Conservation (phyloP, 371 early-diverging fungal species). For the Mucor circinelloides region DNA sequence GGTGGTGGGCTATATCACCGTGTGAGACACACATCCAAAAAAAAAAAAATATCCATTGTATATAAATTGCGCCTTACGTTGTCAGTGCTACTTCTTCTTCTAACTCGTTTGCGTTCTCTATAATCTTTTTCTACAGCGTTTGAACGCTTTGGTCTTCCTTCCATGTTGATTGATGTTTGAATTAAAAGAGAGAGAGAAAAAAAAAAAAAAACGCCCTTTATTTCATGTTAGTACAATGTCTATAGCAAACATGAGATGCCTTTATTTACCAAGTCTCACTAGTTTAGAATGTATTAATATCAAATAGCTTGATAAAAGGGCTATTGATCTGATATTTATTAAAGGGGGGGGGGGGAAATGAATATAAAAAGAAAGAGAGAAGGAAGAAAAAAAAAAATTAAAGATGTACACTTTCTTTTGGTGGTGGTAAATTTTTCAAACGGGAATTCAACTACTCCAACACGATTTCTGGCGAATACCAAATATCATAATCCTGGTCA, state of each 20-base stretch:
- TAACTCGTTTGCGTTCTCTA: conserved; percentile 34
- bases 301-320: too few relatives aligned
- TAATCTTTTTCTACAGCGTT: conserved; percentile 30
- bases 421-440: not conserved
- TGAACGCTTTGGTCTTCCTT: conserved; percentile 30
- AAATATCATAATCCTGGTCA: conserved; percentile 38
- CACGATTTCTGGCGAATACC: conserved; percentile 31
- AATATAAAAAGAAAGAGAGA: not conserved
- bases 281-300: not conserved
- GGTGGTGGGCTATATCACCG: not conserved
- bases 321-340: not conserved
- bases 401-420: not conserved
- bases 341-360: not conserved
- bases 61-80: conserved; percentile 7
- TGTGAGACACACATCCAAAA: not conserved
- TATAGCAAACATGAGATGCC: too few relatives aligned
- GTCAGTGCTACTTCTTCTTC: conserved; percentile 20
- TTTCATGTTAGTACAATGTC: too few relatives aligned
- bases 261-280: too few relatives aligned
- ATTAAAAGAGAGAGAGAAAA: not conserved
- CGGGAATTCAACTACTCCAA: not conserved
- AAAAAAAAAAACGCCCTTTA: not conserved
- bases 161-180: conserved; percentile 10
- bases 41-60: not conserved
- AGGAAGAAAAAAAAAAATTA: not conserved